These are phyloP conservation scores for Carex sylvatica DNA, from an alignment of 202 grass and related monocot genomes.

Conservation along the genomic window DNA sequence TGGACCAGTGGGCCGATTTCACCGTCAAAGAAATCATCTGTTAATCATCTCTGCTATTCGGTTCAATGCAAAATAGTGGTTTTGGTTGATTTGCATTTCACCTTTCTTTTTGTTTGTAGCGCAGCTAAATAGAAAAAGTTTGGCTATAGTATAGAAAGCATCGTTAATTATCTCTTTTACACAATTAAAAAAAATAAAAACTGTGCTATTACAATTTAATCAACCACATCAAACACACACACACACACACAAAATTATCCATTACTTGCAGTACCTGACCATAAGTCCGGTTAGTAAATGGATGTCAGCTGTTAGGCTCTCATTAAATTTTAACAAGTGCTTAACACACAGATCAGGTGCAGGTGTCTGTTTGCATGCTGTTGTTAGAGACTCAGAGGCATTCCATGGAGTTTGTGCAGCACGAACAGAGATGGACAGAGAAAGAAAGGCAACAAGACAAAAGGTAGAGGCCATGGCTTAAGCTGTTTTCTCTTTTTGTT, in stretches of 20 bases:
- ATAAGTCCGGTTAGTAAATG: constrained; percentile 35
- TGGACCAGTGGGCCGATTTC: neutral
- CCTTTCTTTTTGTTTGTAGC: neutral
- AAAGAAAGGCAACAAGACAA: neutral
- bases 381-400: neutral
- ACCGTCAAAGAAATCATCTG: neutral
- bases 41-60: neutral
- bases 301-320: constrained; percentile 15
- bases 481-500: neutral
- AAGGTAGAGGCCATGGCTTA: constrained; percentile 19
- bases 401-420: neutral
- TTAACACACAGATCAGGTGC: constrained; percentile 32
- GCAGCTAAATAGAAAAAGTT: neutral
- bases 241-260: no score
- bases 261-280: constrained; percentile 21
- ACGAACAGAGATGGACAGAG: neutral
- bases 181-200: neutral
- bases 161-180: neutral
- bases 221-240: no score
- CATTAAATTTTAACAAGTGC: neutral
- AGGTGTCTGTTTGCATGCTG: constrained; percentile 44
- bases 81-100: neutral
- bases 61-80: neutral
- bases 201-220: neutral
- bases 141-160: neutral